A percentile compares a stretch with the other conserved stretches of the same genome.
phyloP scores from a whole-genome alignment of 1,284 basidiomycete genomes.

The Phellinidium pouzarii region DNA sequence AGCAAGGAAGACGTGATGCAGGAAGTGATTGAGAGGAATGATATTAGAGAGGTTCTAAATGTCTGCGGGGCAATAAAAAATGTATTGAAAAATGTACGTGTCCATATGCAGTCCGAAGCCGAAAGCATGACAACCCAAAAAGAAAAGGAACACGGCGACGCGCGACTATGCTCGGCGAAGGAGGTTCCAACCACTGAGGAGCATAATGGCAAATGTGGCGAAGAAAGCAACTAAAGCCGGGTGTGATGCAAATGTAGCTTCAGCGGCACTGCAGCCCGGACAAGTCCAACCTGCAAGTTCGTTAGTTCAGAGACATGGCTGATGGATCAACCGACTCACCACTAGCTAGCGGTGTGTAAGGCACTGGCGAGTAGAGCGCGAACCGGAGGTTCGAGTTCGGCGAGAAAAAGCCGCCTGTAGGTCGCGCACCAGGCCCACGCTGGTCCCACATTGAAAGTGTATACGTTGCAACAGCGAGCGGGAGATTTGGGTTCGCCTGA shows the following conservation, averaged over 20 bases:
- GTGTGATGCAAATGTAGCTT: slow-evolving; percentile 42
- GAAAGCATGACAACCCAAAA: slow-evolving; percentile 5
- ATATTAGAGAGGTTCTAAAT: slow-evolving; percentile 1
- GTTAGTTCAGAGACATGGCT: slow-evolving; percentile 2
- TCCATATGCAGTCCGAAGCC: slow-evolving; percentile 5
- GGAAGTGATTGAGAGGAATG: neutral
- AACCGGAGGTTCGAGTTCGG: slow-evolving; percentile 72
- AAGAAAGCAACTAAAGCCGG: slow-evolving; percentile 62
- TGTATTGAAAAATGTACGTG: slow-evolving; percentile 1
- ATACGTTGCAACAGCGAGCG: slow-evolving; percentile 70
- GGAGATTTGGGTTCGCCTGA: slow-evolving; percentile 53
- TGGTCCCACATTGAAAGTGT: slow-evolving; percentile 77
- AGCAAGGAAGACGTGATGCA: neutral
- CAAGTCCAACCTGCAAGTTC: slow-evolving; percentile 71
- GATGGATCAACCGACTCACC: slow-evolving; percentile 34
- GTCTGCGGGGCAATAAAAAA: slow-evolving; percentile 2
- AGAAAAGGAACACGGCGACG: neutral
- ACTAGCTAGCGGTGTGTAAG: slow-evolving; percentile 67
- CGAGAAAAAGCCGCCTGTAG: slow-evolving; percentile 59
- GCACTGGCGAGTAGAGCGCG: slow-evolving; percentile 78
- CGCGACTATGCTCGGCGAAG: slow-evolving; percentile 34
- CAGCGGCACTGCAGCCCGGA: slow-evolving; percentile 49
- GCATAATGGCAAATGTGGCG: slow-evolving; percentile 62
- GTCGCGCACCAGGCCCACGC: slow-evolving; percentile 56
- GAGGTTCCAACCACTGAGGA: slow-evolving; percentile 66